Percentiles rank a stretch among this genome's conserved stretches.
Evolutionary conservation across 2,329 filamentous ascomycete genomes (phyloP).

Genomic region (Mariannaea sp.): DNA sequence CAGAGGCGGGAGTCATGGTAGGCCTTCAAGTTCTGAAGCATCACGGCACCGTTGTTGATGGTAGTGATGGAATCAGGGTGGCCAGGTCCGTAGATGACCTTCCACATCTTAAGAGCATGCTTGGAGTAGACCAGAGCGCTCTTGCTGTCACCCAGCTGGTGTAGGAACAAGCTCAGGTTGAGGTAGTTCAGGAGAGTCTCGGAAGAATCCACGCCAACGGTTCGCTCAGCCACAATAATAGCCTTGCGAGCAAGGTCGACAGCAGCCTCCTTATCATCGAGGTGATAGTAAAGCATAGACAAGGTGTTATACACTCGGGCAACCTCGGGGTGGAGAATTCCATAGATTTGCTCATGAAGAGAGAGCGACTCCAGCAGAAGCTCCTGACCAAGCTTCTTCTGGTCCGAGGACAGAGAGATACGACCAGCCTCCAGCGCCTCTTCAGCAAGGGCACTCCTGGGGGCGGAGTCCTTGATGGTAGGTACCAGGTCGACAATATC

Average conservation of each 20-base stretch:
- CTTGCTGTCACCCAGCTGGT: conserved; percentile 88
- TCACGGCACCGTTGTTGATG: conserved; percentile 97
- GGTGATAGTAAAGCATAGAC: conserved; percentile 93
- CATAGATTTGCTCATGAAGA: conserved; percentile 97
- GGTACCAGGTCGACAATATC: conserved; percentile 94
- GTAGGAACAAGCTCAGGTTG: conserved; percentile 92
- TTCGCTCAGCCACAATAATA: conserved; percentile 93
- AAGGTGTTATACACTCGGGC: conserved; percentile 93
- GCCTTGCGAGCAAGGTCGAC: conserved; percentile 96
- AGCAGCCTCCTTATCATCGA: conserved; percentile 96
- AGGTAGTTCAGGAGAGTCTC: conserved; percentile 96
- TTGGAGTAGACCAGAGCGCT: conserved; percentile 86
- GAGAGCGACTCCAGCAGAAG: conserved; percentile 94
- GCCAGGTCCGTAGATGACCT: conserved; percentile 89
- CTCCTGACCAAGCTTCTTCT: conserved; percentile 95
- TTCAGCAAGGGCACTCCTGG: conserved; percentile 87
- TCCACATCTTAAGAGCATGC: conserved; percentile 94
- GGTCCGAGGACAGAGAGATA: conserved; percentile 92
- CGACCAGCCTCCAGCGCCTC: conserved; percentile 95
- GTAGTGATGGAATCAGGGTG: conserved; percentile 99
- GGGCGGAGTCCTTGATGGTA: conserved; percentile 90
- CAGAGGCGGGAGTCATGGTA: conserved; percentile 94
- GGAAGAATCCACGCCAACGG: conserved; percentile 87
- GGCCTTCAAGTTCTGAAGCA: conserved; percentile 94
- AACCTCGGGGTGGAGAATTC: conserved; percentile 94